Conservation (phyloP, 306 rosid genomes). For the Herpetospermum pedunculosum region DNA sequence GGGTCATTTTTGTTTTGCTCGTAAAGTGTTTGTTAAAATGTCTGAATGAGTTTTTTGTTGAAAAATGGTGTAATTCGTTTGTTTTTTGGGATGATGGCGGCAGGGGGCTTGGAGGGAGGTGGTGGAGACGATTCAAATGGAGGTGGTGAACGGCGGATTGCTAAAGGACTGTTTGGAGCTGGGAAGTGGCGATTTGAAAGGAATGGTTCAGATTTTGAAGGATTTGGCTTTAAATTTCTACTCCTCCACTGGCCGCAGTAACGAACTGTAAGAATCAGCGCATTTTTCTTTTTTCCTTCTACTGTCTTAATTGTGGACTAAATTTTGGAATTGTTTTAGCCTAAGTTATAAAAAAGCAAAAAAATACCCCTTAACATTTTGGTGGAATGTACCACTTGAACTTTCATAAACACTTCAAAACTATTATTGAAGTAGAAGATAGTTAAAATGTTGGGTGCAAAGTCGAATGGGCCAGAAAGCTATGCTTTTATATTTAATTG, state of each 20-base stretch:
- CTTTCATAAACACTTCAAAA: too few species aligned
- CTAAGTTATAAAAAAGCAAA: too few species aligned
- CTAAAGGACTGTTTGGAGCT: constrained; percentile 68
- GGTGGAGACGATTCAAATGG: constrained; percentile 44
- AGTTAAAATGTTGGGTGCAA: too few species aligned
- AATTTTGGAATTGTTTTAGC: background rate
- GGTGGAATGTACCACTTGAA: too few species aligned
- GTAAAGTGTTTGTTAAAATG: background rate
- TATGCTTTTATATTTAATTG: too few species aligned
- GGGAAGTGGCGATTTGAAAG: constrained; percentile 54
- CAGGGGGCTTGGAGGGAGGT: constrained; percentile 47
- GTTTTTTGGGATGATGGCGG: background rate
- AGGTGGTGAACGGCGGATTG: constrained; percentile 63
- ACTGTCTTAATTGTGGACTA: background rate
- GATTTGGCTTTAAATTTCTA: constrained; percentile 38
- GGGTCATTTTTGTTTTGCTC: background rate
- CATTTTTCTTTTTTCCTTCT: background rate
- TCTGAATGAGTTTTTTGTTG: too few species aligned
- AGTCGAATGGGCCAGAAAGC: too few species aligned
- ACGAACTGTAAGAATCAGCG: background rate
- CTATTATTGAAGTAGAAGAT: too few species aligned
- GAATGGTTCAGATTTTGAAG: constrained; percentile 38
- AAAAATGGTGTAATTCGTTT: background rate
- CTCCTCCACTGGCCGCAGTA: background rate
- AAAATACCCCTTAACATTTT: too few species aligned